Conservation (phyloP, 2,329 filamentous ascomycete species). For the Xylariaceae sp. region DNA sequence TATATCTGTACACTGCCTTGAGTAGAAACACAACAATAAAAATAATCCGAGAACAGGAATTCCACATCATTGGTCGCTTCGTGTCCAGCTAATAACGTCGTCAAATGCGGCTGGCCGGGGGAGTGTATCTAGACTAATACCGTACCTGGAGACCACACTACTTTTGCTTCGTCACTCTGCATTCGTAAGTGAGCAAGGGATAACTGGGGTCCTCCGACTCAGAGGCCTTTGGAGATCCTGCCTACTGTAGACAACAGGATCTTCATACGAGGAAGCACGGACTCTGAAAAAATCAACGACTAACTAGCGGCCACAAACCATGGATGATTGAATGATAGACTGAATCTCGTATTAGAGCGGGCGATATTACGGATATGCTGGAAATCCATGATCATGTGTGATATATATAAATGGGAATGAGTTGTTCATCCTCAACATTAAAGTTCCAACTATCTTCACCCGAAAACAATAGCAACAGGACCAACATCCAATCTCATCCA, state of each 20-base stretch:
- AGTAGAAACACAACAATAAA: not conserved
- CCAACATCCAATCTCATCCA: not conserved
- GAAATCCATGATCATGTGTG: no score
- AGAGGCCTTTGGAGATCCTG: no score
- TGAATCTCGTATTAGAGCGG: constrained; percentile 6
- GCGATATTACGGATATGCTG: not conserved
- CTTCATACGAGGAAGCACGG: constrained; percentile 16
- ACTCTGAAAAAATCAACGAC: constrained; percentile 1
- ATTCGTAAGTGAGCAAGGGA: constrained; percentile 1
- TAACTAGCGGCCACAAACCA: not conserved
- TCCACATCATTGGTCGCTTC: not conserved
- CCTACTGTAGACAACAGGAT: not conserved
- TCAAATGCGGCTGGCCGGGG: not conserved
- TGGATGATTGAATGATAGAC: not conserved
- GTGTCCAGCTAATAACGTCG: not conserved
- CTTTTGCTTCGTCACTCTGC: no score
- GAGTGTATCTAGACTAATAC: not conserved
- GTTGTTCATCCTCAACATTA: not conserved
- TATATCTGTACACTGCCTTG: no score
- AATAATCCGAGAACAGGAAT: not conserved
- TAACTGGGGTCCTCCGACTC: no score
- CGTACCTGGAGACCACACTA: no score
- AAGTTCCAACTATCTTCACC: constrained; percentile 10
- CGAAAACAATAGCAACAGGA: constrained; percentile 3
- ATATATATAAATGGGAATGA: constrained; percentile 1